These are phyloP conservation scores for Cymbidium sinense DNA, from an alignment of 106 monocot species.

Conservation along the genomic window DNA sequence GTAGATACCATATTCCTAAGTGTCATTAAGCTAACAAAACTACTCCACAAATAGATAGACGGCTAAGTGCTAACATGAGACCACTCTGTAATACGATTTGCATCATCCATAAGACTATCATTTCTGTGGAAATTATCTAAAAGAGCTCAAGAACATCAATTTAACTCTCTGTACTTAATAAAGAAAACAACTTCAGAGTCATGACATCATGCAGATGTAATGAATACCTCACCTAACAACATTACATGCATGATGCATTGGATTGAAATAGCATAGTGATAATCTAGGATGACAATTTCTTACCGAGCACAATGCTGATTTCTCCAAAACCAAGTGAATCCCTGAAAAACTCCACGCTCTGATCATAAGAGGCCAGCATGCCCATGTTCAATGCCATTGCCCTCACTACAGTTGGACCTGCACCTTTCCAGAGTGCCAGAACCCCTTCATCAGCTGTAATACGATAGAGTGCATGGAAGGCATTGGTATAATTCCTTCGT, in stretches of 20 bases:
- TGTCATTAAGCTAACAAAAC: background rate
- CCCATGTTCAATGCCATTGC: constrained; percentile 88
- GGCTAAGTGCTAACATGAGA: background rate
- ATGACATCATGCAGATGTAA: background rate
- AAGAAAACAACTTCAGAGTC: background rate
- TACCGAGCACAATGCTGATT: constrained; percentile 57
- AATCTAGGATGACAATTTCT: constrained; percentile 4
- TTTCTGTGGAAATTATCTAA: background rate
- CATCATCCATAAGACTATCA: background rate
- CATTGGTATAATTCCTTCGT: constrained; percentile 62
- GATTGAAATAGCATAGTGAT: background rate
- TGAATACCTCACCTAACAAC: background rate
- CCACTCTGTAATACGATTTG: background rate
- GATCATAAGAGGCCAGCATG: constrained; percentile 91
- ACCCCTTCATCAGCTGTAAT: constrained; percentile 76
- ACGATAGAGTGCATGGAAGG: constrained; percentile 69
- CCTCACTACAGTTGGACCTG: constrained; percentile 63
- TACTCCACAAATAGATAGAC: background rate
- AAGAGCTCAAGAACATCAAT: too few relatives aligned
- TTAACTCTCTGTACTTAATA: background rate
- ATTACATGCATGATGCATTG: background rate
- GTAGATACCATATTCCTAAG: background rate
- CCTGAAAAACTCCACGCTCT: constrained; percentile 73
- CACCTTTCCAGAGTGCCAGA: constrained; percentile 76
- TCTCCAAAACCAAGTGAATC: constrained; percentile 73